Base-by-base conservation (phyloP, 139 green algal species). In the Chlorella ohadii region DNA sequence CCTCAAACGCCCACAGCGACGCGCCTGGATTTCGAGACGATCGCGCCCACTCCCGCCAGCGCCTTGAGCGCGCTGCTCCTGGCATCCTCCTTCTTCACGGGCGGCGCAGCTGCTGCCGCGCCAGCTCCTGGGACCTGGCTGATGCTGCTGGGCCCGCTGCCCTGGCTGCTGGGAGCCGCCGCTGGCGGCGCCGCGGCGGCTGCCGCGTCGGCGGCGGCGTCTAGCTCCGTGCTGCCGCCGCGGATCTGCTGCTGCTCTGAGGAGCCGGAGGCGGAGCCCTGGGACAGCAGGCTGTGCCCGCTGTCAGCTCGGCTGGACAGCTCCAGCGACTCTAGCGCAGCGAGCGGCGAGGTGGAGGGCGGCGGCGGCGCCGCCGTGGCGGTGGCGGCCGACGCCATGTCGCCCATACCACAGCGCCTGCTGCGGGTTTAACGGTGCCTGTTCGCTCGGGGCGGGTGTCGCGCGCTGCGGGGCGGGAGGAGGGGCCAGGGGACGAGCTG, bases 31-130 rank as follows among this genome's bases (percentile, higher is more conserved):
- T 78, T 84, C 23, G 84, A 88, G 11, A 88, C 84, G 34, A 88
- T 56, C 2, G 55, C 65, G 4, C 28, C 57, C 57, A 88, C 84
- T 27, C 84, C 84, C 22, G 84, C 84, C 15, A 88, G 77, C 23
- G 84, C 84, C 57, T 88, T 88, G 23, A 88, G 64, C 13, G 84
- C 84, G 73, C 84, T 88, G 61, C 55, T 77, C 55, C 61, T 79
- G 25, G 84, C 84, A 25, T 85, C 84, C 7, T 76, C 68, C 68
- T 51, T 81, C 22, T 63, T 81, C 44, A 51, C 44, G 28, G 44
- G 44, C 44, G 44, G 72, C 41, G 68, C 7, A 38, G 56, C 34
- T 56, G 9, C 25, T 33, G 61, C 23, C 28, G n/a, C n/a, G n/a
- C n/a, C n/a, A n/a, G n/a, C n/a, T n/a, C n/a, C n/a, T n/a, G n/a